Evolutionary conservation across 2,329 filamentous ascomycete species (phyloP).

Genomic region (Penicillium glabrum): DNA sequence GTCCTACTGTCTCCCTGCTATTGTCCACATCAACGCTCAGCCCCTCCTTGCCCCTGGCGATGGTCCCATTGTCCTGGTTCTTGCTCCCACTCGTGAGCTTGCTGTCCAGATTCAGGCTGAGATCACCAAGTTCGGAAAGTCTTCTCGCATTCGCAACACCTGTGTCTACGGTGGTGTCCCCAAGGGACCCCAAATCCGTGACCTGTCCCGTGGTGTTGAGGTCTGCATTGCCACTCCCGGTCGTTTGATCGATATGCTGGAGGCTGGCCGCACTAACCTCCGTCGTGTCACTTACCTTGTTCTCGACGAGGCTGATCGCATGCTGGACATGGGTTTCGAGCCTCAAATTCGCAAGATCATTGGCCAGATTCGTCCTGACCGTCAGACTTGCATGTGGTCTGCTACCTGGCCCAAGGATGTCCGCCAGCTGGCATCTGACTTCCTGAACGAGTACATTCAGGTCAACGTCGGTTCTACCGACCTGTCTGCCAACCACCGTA

Average conservation of each 20-base stretch:
- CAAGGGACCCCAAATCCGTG: conserved; percentile 94
- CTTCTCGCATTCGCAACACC: conserved; percentile 95
- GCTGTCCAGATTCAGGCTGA: conserved; percentile 98
- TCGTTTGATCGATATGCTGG: conserved; percentile 97
- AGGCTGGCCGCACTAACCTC: conserved; percentile 96
- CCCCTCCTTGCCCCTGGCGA: conserved; percentile 92
- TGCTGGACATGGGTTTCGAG: conserved; percentile 99
- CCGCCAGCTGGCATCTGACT: conserved; percentile 84
- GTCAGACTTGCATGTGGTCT: conserved; percentile 99
- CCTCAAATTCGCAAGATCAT: conserved; percentile 99
- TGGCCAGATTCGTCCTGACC: conserved; percentile 92
- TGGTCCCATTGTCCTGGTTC: conserved; percentile 92
- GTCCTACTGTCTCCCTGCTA: conserved; percentile 95
- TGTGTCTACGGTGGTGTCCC: conserved; percentile 99
- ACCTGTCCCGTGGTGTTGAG: conserved; percentile 91
- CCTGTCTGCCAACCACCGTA: conserved; percentile 93
- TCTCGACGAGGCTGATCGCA: conserved; percentile 97
- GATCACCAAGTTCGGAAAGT: conserved; percentile 98
- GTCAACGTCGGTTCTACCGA: conserved; percentile 98
- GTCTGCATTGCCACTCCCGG: conserved; percentile 98
- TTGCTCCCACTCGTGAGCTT: conserved; percentile 95
- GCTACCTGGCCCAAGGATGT: conserved; percentile 99
- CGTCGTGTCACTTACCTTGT: conserved; percentile 97
- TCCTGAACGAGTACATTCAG: conserved; percentile 94
- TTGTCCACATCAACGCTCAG: conserved; percentile 99